These are phyloP conservation scores for Ogataea hybrid DNA, from an alignment of 1,139 yeast species.

Conservation along the genomic window DNA sequence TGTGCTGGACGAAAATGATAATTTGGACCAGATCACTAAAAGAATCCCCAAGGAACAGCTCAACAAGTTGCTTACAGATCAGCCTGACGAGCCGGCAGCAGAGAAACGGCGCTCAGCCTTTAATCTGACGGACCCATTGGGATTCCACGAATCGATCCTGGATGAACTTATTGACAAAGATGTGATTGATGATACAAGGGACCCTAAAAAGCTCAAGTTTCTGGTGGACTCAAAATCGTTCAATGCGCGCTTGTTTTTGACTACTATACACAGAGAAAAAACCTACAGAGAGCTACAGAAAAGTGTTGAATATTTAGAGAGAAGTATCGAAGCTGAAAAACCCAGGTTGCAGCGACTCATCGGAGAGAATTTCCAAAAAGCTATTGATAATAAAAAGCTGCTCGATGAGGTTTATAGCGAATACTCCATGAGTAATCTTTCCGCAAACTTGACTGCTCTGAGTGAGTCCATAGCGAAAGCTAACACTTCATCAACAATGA, in stretches of 20 bases:
- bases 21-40: constrained; percentile 29
- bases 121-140: constrained; percentile 48
- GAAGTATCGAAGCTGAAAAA: constrained; percentile 62
- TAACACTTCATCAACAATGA: constrained; percentile 55
- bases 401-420: constrained; percentile 57
- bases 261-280: constrained; percentile 68
- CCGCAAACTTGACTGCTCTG: constrained; percentile 19
- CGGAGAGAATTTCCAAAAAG: constrained; percentile 69
- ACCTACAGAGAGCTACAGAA: constrained; percentile 59
- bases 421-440: constrained; percentile 36
- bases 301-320: constrained; percentile 59
- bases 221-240: constrained; percentile 72
- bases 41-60: constrained; percentile 35
- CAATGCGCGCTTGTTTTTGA: constrained; percentile 66
- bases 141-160: constrained; percentile 46
- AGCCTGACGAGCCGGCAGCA: constrained; percentile 18
- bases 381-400: constrained; percentile 71
- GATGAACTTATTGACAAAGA: constrained; percentile 41
- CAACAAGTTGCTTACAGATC: constrained; percentile 34
- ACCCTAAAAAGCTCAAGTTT: constrained; percentile 45
- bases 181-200: constrained; percentile 41
- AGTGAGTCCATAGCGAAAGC: constrained; percentile 26
- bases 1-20: constrained; percentile 19
- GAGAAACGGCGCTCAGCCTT: constrained; percentile 19
- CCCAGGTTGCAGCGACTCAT: constrained; percentile 63